Evolutionary conservation across 768 basidiomycete species (phyloP), one percentile per base, ranked within the genome.

Genomic region (Macrolepiota fuliginosa): DNA sequence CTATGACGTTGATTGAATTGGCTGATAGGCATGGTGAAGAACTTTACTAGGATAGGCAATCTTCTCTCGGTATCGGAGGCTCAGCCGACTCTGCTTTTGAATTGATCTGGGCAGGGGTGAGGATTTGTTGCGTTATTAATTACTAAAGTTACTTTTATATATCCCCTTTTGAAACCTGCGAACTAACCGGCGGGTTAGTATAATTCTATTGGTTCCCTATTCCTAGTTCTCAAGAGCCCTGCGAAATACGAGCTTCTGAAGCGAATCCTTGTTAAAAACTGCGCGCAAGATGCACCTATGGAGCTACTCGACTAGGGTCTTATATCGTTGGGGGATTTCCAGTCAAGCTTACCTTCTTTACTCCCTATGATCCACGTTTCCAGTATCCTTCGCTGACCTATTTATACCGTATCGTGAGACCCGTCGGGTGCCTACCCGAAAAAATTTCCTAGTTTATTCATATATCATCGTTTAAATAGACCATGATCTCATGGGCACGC

Each of bases 1-100:
- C 62, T 22, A 49, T 42, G 40, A 62, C 66, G 13, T 39, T 65
- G 15, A 42, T 64, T 17, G 56, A 55, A 11, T 32, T 51, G 37
- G 37, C 47, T 7, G 19, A 27, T 36, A 17, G 19, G 24, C 25
- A 32, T 52, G 5, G 17, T 29, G 49, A 42, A 29, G 50, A 52
- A n/a, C 6, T 39, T 52, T 59, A 24, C 39, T 40, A 40, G 42
- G 42, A 32, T 10, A 4, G 22, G 3, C 12, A 55, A 19, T 46
- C 17, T 13, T 24, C 7, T 36, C 47, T 27, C 57, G 22, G 22
- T 17, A 3, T 42, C 10, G 17, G 19, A 22, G 42, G 42, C 42
- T 45, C 1, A 1, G 42, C 19, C 4, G 17, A 19, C 19, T 45
- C 7, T 1, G 19, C 4, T 15, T 22, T 45, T n/a, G 19, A 45